These are phyloP conservation scores for Talaromyces sp. DNA, from an alignment of 2,329 filamentous ascomycete species.

Conservation along the genomic window DNA sequence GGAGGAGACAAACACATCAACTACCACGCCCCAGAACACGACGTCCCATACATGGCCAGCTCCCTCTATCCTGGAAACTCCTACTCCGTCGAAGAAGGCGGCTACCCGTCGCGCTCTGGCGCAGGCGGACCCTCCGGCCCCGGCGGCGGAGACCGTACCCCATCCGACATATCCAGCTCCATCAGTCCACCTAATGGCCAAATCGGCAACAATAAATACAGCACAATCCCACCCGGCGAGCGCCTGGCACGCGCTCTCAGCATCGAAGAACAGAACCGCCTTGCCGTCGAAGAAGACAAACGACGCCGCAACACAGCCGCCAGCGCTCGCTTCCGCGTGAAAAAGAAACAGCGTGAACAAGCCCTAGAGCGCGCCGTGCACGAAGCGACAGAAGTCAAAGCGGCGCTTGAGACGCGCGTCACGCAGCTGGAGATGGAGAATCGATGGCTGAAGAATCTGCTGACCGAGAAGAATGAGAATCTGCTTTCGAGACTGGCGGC, in stretches of 20 bases:
- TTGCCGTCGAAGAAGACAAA: slow-evolving; percentile 88
- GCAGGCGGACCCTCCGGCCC: slow-evolving; percentile 19
- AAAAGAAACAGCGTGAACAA: slow-evolving; percentile 94
- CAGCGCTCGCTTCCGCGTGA: slow-evolving; percentile 85
- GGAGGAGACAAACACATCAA: slow-evolving; percentile 38
- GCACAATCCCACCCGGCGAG: slow-evolving; percentile 37
- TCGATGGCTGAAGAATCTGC: slow-evolving; percentile 74
- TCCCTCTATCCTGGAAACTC: slow-evolving; percentile 31
- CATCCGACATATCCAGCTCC: slow-evolving; percentile 42
- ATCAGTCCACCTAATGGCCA: slow-evolving; percentile 41
- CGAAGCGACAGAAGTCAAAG: slow-evolving; percentile 77
- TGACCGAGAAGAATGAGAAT: slow-evolving; percentile 71
- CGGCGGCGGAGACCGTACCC: slow-evolving; percentile 36
- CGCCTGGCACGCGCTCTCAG: slow-evolving; percentile 48
- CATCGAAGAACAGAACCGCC: slow-evolving; percentile 50
- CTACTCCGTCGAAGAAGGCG: slow-evolving; percentile 33
- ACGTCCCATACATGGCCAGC: slow-evolving; percentile 37
- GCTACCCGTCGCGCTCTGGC: not conserved
- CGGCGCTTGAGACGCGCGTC: slow-evolving; percentile 68
- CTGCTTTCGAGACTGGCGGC: slow-evolving; percentile 15
- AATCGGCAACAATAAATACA: slow-evolving; percentile 40
- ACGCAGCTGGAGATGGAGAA: slow-evolving; percentile 75
- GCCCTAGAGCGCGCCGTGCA: slow-evolving; percentile 77
- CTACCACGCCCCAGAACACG: slow-evolving; percentile 38
- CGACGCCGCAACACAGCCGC: slow-evolving; percentile 84